Base-by-base conservation (phyloP, 2,329 filamentous ascomycete genomes). In the Colletotrichum viniferum region DNA sequence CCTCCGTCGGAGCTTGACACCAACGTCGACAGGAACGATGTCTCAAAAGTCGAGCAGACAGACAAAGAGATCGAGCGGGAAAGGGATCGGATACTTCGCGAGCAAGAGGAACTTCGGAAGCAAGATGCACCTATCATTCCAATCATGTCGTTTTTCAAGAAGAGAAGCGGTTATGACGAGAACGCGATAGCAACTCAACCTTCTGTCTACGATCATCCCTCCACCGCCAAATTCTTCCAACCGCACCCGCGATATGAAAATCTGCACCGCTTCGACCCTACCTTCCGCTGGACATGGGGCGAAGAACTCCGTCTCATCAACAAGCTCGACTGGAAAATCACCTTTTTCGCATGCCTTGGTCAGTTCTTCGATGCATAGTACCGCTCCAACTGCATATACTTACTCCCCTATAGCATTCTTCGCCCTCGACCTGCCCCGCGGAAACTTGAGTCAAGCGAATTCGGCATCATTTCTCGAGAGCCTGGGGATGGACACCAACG, bases 121-220 rank as follows among this genome's bases (percentile, higher is more conserved):
- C 79, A 78, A 8, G 77, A 79, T 56, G 74, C 78, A 2, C 79
- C 79, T 10, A 66, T 75, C n/a, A 77, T 79, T 16, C 79, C 79
- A 1, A 77, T 80, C n/a, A 75, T 78, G 64, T 77, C 79, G 3
- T 73, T 80, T 7, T 81, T 80, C 62, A 75, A 77, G n/a, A 77
- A 73, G 60, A 78, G 78, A 55, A 72, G 30, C 16, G 66, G 71
- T 18, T 73, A 67, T 14, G 77, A 79, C 61, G 67, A 78, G 10
- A 71, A 79, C 24, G 77, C 78, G 34, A 80, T 83, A 38, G 85
- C 85, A n/a, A 84, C 81, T 1, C 80, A 87, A 76, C 85, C 84
- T 7, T 88, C 86, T 4, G 86, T 88, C 7, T 88, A 83, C 64
- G 87, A 88, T 55, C 83, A 88, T 64, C 83, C 85, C 0, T 83